Evolutionary conservation across 306 rosid species (phyloP).

Genomic region (Castanea sativa): DNA sequence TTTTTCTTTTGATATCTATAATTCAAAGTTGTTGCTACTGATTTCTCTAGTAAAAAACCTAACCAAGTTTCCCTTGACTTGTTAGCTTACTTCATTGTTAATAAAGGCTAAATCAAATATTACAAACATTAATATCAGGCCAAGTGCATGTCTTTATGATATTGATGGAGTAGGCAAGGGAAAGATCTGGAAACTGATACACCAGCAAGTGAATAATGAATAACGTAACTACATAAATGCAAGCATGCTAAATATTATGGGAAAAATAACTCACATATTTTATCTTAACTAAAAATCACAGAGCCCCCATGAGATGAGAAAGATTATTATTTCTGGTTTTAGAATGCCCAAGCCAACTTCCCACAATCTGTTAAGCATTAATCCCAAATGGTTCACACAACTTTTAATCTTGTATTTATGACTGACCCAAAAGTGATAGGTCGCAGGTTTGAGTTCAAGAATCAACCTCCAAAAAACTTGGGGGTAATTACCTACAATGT

Average conservation of each 20-base stretch:
- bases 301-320: not conserved
- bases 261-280: no score
- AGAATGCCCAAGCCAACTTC: not conserved
- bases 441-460: no score
- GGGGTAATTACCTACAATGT: no score
- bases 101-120: not conserved
- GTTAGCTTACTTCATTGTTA: not conserved
- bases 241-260: not conserved
- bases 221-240: not conserved
- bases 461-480: no score
- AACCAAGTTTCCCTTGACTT: not conserved
- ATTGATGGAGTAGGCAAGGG: not conserved
- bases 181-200: not conserved
- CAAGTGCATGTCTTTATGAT: not conserved
- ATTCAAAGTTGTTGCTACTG: not conserved
- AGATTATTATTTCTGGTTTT: not conserved
- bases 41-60: not conserved
- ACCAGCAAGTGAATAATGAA: not conserved
- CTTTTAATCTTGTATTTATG: not conserved
- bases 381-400: not conserved
- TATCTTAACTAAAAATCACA: not conserved
- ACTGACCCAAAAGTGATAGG: not conserved
- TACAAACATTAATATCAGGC: not conserved
- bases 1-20: not conserved
- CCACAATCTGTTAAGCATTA: slow-evolving; percentile 6